Evolutionary conservation across 495 filamentous ascomycete species (phyloP).

Genomic region (Chaetomium fimeti): DNA sequence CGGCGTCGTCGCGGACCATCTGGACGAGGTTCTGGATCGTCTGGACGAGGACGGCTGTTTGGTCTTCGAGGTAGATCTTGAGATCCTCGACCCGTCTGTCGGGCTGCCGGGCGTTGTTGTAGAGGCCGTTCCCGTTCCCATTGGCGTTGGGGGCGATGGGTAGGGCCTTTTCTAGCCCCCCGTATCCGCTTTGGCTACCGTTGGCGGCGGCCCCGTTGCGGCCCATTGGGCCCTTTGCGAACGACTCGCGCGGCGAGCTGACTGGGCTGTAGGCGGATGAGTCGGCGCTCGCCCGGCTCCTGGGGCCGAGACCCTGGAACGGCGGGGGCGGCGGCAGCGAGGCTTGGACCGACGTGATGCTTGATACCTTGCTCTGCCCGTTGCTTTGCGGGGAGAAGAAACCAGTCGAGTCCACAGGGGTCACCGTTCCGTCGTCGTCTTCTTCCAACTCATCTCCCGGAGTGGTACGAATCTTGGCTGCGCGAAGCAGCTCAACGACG

Average conservation of each 20-base stretch:
- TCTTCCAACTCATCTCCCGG: conserved; percentile 71
- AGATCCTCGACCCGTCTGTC: conserved; percentile 66
- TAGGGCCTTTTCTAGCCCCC: conserved; percentile 40
- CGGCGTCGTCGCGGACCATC: conserved; percentile 69
- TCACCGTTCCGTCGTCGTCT: conserved; percentile 62
- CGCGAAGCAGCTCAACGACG: conserved; percentile 77
- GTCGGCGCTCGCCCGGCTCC: conserved; percentile 45
- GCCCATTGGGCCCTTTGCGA: conserved; percentile 38
- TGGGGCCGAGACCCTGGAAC: conserved; percentile 49
- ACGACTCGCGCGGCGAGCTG: conserved; percentile 55
- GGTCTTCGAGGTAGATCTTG: conserved; percentile 78
- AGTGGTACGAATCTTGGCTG: conserved; percentile 79
- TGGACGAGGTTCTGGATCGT: conserved; percentile 79
- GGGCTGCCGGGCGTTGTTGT: conserved; percentile 25
- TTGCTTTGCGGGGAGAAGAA: conserved; percentile 53
- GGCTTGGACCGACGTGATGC: conserved; percentile 38
- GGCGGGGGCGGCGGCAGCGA: conserved; percentile 45
- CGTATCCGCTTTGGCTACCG: conserved; percentile 32
- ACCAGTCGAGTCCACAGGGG: conserved; percentile 52
- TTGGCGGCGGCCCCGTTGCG: conserved; percentile 35
- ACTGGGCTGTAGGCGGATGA: conserved; percentile 57
- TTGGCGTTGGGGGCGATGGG: conserved; percentile 36
- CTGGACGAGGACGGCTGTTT: conserved; percentile 75
- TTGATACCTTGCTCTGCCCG: conserved; percentile 35
- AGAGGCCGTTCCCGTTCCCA: conserved; percentile 19